A percentile compares a stretch with the other conserved stretches of the same genome.
Evolutionary conservation across 2,329 filamentous ascomycete genomes (phyloP).

Genomic region (Fusarium sp.): DNA sequence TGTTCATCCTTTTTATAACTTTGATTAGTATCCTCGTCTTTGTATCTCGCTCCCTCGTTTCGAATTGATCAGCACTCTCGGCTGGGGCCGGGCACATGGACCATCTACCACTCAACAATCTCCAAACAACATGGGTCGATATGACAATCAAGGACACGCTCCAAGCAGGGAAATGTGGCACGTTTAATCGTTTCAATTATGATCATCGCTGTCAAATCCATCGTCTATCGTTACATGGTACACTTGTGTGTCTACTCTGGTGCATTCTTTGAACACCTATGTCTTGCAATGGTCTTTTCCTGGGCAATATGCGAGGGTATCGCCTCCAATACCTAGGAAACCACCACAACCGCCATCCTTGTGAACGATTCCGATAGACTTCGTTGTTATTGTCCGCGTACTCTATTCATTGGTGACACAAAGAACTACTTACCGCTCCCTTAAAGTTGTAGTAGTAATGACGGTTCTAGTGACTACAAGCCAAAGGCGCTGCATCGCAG

Average conservation of each 20-base stretch:
- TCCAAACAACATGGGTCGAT: background rate
- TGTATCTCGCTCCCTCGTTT: background rate
- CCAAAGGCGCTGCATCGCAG: background rate
- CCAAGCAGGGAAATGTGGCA: background rate
- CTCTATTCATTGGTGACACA: background rate
- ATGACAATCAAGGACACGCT: background rate
- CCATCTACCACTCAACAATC: background rate
- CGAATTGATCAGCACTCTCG: background rate
- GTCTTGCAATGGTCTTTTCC: conserved; percentile 4
- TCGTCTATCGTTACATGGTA: background rate
- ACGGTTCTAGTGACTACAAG: background rate
- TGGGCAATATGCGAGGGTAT: background rate
- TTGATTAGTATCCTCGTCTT: background rate
- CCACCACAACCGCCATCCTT: conserved; percentile 6
- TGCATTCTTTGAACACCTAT: background rate
- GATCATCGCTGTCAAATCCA: background rate
- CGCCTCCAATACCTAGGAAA: background rate
- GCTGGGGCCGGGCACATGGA: background rate
- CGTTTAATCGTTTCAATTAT: background rate
- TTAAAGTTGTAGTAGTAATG: conserved; percentile 15
- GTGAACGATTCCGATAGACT: conserved; percentile 7
- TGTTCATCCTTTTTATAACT: background rate
- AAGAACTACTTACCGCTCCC: background rate
- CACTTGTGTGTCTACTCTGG: background rate
- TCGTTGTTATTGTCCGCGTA: background rate